Base-by-base conservation (phyloP, 805 yeast genomes). In the Torulaspora maleeae region DNA sequence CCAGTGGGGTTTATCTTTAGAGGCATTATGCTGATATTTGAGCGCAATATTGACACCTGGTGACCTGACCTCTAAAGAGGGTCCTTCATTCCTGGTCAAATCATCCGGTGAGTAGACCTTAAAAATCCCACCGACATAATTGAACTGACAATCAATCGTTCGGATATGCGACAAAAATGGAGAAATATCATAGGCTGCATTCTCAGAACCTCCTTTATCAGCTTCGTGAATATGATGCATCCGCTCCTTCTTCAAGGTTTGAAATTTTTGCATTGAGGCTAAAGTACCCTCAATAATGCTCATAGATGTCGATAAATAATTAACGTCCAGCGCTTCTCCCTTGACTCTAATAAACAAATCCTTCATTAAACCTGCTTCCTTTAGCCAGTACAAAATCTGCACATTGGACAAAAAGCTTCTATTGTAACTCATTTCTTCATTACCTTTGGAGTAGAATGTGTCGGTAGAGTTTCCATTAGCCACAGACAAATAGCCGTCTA, bases 311-410 rank as follows among this genome's bases (percentile, higher is more conserved):
- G 90, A 77, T 35, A 81, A 67, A 43, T 82, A 71, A 46, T 77
- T 77, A 4, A 83, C 83, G 60, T 84, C 90, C 10, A 86, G 61
- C 48, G 76, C 78, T 54, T 83, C 90, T 13, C 95, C 95, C 30
- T 72, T 70, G 13, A 85, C 74, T 17, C 73, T 68, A 1, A 82
- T 61, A 48, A 72, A 70, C 49, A 82, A 63, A 32, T 72, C 71
- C 52, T 78, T 81, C 27, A 72, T 66, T 2, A 38, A 28, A 1
- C 41, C 56, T 2, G 38, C 42, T 15, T 46, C 49, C 47, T 53
- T 56, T 24, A 59, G 44, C 68, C 67, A 65, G 36, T 56, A 63
- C 4, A 59, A 48, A 42, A 82, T 64, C 59, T 84, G 89, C 67
- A 85, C 76, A 34, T 74, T 76, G 1, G 93, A 88, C 49, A 85